phyloP scores from a whole-genome alignment of 75 land plant genomes.

The Pinus tabuliformis region DNA sequence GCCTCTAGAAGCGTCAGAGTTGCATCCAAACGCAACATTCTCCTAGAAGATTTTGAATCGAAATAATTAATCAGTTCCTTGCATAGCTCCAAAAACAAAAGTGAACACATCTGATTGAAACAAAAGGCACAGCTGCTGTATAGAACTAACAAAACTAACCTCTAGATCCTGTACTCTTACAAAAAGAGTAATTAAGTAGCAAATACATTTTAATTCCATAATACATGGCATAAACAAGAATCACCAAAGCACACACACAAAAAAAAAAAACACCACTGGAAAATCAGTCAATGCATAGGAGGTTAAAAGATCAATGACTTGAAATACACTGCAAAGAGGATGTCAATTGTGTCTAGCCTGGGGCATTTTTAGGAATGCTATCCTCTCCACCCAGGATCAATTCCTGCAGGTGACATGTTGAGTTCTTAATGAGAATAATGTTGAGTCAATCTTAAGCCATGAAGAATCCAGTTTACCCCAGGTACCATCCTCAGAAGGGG shows the following conservation, averaged over 20 bases:
- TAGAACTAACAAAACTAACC: not conserved
- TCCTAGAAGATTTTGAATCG: conserved; percentile 7
- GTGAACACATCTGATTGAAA: not conserved
- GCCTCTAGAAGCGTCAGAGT: conserved; percentile 23
- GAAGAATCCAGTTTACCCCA: too few species aligned
- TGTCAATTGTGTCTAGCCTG: too few species aligned
- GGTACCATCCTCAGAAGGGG: too few species aligned
- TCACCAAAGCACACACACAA: too few species aligned
- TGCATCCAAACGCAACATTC: conserved; percentile 26
- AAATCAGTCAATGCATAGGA: not conserved
- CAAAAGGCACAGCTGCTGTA: not conserved
- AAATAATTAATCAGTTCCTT: not conserved
- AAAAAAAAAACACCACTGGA: not conserved
- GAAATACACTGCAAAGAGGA: not conserved
- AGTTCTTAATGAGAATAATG: too few species aligned
- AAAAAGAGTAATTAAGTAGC: not conserved
- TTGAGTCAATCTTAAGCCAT: too few species aligned
- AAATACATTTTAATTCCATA: not conserved
- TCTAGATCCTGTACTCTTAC: not conserved
- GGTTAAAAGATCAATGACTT: not conserved
- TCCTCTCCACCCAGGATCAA: too few species aligned
- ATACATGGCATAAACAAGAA: too few species aligned
- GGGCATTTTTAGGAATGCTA: too few species aligned
- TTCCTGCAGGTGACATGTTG: too few species aligned
- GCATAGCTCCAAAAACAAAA: not conserved